phyloP scores from a whole-genome alignment of 768 basidiomycete genomes.

The Naganishia onofrii region DNA sequence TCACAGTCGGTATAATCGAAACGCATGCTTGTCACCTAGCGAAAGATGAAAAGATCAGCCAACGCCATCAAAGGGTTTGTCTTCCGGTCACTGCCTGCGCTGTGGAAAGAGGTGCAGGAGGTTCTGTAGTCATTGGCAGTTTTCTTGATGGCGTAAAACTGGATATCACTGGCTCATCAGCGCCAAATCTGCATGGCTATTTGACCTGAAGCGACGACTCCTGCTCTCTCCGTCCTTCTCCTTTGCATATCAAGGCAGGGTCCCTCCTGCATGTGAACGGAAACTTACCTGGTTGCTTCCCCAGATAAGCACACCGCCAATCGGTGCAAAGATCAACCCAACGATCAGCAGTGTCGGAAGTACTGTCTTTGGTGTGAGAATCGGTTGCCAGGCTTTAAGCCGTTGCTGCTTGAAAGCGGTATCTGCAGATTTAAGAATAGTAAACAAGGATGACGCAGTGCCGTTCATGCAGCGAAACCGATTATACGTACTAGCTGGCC shows the following conservation, averaged over 20 bases:
- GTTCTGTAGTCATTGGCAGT: background rate
- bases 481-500: slow-evolving; percentile 70
- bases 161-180: background rate
- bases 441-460: background rate
- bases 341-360: slow-evolving; percentile 93
- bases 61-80: background rate
- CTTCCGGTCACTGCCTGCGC: background rate
- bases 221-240: background rate
- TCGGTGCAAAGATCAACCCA: slow-evolving; percentile 90
- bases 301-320: slow-evolving; percentile 92
- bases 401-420: slow-evolving; percentile 99
- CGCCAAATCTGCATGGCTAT: background rate
- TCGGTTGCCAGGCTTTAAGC: slow-evolving; percentile 99
- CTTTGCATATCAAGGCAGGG: background rate
- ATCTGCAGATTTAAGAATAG: slow-evolving; percentile 58
- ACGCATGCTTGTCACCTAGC: slow-evolving; percentile 82
- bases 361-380: slow-evolving; percentile 95
- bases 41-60: slow-evolving; percentile 34
- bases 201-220: background rate
- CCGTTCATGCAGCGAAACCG: background rate
- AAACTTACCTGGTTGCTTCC: slow-evolving; percentile 65
- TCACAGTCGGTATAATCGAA: slow-evolving; percentile 95
- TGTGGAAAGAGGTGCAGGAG: background rate
- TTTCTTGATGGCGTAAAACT: too few species aligned
- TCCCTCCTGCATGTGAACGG: background rate